Evolutionary conservation across 2,329 filamentous ascomycete genomes (phyloP).

Genomic region (Metarhizium rileyi): DNA sequence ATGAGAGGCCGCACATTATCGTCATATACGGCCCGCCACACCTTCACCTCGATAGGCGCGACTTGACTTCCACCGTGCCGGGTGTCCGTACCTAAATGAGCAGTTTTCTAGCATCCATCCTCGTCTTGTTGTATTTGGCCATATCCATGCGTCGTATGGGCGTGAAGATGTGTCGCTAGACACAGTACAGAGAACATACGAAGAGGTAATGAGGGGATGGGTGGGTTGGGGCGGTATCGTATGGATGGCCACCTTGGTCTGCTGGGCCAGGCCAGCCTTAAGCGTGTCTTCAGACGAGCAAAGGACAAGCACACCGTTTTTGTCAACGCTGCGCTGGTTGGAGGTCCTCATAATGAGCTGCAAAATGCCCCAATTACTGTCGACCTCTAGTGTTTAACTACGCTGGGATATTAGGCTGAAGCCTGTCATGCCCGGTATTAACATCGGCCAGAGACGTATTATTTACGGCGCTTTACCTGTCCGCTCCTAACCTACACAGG

Average conservation of each 20-base stretch:
- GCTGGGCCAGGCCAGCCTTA: not conserved
- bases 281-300: not conserved
- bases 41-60: slow-evolving; percentile 15
- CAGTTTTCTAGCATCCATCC: slow-evolving; percentile 11
- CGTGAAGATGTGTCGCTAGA: slow-evolving; percentile 14
- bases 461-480: too few species aligned
- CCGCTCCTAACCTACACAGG: too few species aligned
- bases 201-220: slow-evolving; percentile 12
- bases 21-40: slow-evolving; percentile 16
- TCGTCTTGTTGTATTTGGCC: slow-evolving; percentile 14
- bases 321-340: slow-evolving; percentile 9
- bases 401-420: too few species aligned
- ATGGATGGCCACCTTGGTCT: slow-evolving; percentile 12
- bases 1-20: slow-evolving; percentile 12
- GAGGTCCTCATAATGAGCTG: slow-evolving; percentile 5
- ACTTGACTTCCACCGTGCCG: slow-evolving; percentile 15
- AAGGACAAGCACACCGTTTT: slow-evolving; percentile 1
- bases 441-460: too few species aligned
- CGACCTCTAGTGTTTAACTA: not conserved
- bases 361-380: slow-evolving; percentile 6
- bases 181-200: slow-evolving; percentile 9
- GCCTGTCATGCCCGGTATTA: too few species aligned
- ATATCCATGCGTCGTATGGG: slow-evolving; percentile 16
- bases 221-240: slow-evolving; percentile 9
- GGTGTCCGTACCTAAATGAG: slow-evolving; percentile 13